Base-by-base conservation (phyloP, 2,329 filamentous ascomycete genomes). In the Aspergillus terreus region DNA sequence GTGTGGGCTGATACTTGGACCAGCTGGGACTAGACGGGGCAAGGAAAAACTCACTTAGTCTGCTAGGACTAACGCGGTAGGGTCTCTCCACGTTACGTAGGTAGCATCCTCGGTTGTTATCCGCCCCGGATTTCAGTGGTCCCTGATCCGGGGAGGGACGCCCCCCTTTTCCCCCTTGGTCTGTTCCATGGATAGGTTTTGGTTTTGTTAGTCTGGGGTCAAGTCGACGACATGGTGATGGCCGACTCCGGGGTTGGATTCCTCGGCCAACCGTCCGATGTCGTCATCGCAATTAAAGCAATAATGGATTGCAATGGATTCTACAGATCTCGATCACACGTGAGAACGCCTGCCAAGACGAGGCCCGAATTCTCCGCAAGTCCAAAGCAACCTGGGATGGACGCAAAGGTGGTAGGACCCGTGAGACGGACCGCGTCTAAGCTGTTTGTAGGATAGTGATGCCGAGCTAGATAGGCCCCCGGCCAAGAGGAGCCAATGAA, bases 401-500 rank as follows among this genome's bases (percentile, higher is more conserved):
- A 38, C 3, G 11, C 14, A 15, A 11, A 11, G 35, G 35, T 38
- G 15, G 14, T 38, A 38, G 14, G 14, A 17, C 15, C 14, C 14
- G 14, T 11, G 35, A n/a, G 6, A 17, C n/a, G 14, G 35, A 38
- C 35, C 14, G 6, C 15, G 7, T 38, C 35, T 38, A 38, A 15
- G 44, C 46, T 32, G 19, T 9, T 41, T 47, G 33, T 36, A 23
- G 46, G 7, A 12, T 47, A 47, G 46, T 41, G 33, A 36, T 25
- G 46, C 46, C 33, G 46, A 41, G 46, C 46, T 41, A 47, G 41
- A 14, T 14, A 32, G 15, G 4, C 17, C 46, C 44, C 35, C 32
- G 30, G 44, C 48, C 51, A 50, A 52, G 46, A 45, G 38, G 15
- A 46, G 44, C 50, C 45, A 49, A 55, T 49, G 32, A 41, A 45